Percentiles rank a stretch among this genome's conserved stretches.
Conservation (phyloP, 2,329 filamentous ascomycete species). For the Coleophoma cylindrospora region DNA sequence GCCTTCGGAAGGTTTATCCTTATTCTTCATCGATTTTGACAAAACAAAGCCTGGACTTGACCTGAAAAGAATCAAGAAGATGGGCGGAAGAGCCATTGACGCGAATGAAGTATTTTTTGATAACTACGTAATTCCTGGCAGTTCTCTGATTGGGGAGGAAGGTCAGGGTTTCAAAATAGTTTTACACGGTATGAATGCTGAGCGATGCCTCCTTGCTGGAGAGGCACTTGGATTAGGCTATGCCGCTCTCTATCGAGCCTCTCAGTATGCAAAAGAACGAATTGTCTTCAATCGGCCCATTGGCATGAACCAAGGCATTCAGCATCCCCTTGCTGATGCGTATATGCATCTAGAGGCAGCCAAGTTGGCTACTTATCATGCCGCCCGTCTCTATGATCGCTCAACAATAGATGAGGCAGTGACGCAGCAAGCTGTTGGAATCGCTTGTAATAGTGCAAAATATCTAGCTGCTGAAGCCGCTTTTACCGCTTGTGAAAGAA, state of each 20-base stretch:
- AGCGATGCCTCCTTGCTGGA: conserved; percentile 69
- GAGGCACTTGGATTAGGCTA: conserved; percentile 80
- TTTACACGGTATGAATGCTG: conserved; percentile 76
- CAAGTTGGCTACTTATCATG: conserved; percentile 61
- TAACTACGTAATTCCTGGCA: conserved; percentile 61
- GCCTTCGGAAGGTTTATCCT: conserved; percentile 68
- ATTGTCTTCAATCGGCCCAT: conserved; percentile 62
- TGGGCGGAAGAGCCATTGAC: conserved; percentile 78
- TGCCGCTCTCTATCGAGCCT: conserved; percentile 57
- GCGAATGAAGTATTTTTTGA: conserved; percentile 89
- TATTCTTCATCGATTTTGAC: conserved; percentile 79
- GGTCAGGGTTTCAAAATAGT: conserved; percentile 76
- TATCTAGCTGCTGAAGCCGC: conserved; percentile 64
- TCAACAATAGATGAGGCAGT: conserved; percentile 45
- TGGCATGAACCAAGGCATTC: conserved; percentile 60
- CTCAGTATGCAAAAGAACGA: conserved; percentile 61
- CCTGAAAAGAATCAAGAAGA: conserved; percentile 72
- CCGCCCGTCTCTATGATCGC: conserved; percentile 55
- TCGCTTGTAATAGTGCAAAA: conserved; percentile 66
- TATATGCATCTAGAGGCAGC: conserved; percentile 63
- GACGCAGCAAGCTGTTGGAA: conserved; percentile 51
- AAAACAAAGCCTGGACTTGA: conserved; percentile 41
- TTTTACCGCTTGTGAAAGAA: conserved; percentile 56
- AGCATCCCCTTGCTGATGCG: conserved; percentile 60
- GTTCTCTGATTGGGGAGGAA: conserved; percentile 65